phyloP scores from a whole-genome alignment of 1,284 basidiomycete genomes.

The Sutorius eximius region DNA sequence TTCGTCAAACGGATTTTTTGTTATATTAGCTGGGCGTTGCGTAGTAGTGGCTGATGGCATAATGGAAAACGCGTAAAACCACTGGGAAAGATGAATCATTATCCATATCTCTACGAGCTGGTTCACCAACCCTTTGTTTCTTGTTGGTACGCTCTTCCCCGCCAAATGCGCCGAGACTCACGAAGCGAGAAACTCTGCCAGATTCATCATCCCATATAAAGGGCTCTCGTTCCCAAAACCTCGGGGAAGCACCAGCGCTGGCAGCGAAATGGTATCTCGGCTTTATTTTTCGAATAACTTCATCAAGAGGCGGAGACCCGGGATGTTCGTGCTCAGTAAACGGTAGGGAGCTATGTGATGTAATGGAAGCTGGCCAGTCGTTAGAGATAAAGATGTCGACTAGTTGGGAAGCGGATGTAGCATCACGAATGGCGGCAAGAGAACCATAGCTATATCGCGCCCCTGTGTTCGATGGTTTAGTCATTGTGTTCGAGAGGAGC shows the following conservation, averaged over 20 bases:
- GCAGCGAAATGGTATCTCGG: slow-evolving; percentile 81
- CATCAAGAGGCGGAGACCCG: slow-evolving; percentile 63
- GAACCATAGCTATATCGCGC: slow-evolving; percentile 53
- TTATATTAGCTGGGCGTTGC: slow-evolving; percentile 62
- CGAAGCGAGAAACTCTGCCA: slow-evolving; percentile 72
- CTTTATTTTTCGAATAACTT: slow-evolving; percentile 62
- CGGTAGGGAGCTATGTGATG: slow-evolving; percentile 59
- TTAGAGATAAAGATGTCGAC: slow-evolving; percentile 86
- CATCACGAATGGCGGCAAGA: slow-evolving; percentile 66
- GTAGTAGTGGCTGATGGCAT: slow-evolving; percentile 40
- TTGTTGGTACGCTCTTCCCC: slow-evolving; percentile 53
- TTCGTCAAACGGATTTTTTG: slow-evolving; percentile 71
- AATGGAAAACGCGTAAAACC: slow-evolving; percentile 79
- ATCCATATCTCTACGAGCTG: neutral
- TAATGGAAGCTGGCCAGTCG: slow-evolving; percentile 71
- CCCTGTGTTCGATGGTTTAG: slow-evolving; percentile 41
- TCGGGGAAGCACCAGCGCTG: slow-evolving; percentile 53
- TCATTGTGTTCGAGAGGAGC: slow-evolving; percentile 65
- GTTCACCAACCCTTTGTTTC: slow-evolving; percentile 73
- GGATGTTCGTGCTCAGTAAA: slow-evolving; percentile 46
- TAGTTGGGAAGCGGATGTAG: slow-evolving; percentile 58
- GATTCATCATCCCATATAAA: slow-evolving; percentile 77
- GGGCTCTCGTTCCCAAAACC: slow-evolving; percentile 93
- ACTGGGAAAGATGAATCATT: slow-evolving; percentile 42
- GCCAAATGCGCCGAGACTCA: slow-evolving; percentile 86